phyloP scores from a whole-genome alignment of 2,329 filamentous ascomycete genomes.

The Fusarium heterosporum region DNA sequence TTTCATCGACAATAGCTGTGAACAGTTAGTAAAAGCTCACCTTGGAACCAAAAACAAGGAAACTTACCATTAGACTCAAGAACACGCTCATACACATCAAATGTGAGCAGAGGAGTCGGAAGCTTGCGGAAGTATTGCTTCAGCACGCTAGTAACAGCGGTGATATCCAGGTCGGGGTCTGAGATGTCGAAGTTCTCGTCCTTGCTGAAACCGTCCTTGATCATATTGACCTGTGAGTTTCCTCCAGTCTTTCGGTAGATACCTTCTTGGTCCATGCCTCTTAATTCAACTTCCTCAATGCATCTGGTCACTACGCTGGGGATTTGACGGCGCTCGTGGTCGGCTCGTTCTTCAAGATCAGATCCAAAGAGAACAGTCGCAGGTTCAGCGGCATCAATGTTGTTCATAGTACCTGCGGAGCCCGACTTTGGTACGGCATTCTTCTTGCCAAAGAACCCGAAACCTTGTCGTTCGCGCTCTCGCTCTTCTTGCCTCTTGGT shows the following conservation, averaged over 20 bases:
- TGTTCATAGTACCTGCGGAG: slow-evolving; percentile 57
- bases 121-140: slow-evolving; percentile 98
- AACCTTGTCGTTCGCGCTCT: slow-evolving; percentile 66
- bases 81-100: slow-evolving; percentile 89
- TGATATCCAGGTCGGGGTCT: slow-evolving; percentile 93
- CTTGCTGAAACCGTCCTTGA: slow-evolving; percentile 92
- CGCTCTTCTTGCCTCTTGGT: slow-evolving; percentile 48
- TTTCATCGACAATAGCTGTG: slow-evolving; percentile 71
- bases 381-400: slow-evolving; percentile 62
- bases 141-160: slow-evolving; percentile 91
- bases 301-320: slow-evolving; percentile 92
- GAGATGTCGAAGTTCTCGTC: slow-evolving; percentile 90
- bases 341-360: slow-evolving; percentile 85
- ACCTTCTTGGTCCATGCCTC: slow-evolving; percentile 97
- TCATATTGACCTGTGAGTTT: slow-evolving; percentile 87
- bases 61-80: slow-evolving; percentile 81
- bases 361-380: slow-evolving; percentile 83
- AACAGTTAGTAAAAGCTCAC: slow-evolving; percentile 38
- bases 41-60: neutral
- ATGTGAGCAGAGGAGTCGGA: slow-evolving; percentile 89
- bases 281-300: slow-evolving; percentile 94
- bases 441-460: slow-evolving; percentile 77
- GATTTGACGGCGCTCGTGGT: slow-evolving; percentile 89
- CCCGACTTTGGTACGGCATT: slow-evolving; percentile 64
- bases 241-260: slow-evolving; percentile 98